These are phyloP conservation scores for Laetiporus sulphureus DNA, from an alignment of 1,284 basidiomycete species.

Conservation along the genomic window DNA sequence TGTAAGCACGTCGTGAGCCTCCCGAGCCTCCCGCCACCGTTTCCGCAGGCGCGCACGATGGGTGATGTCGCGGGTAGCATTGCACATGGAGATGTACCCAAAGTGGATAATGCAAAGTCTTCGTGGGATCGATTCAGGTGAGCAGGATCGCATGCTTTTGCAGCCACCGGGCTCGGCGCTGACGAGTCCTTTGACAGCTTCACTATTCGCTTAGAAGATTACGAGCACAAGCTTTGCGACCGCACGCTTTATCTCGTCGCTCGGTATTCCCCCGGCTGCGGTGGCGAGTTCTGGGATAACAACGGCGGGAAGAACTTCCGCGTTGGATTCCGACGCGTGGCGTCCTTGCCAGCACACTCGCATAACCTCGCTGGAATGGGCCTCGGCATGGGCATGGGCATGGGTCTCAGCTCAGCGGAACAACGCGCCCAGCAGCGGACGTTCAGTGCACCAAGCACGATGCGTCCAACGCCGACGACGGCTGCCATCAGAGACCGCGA, in stretches of 20 bases:
- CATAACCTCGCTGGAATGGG: conserved; percentile 6
- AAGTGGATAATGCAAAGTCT: conserved; percentile 17
- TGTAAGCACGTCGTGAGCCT: conserved; percentile 58
- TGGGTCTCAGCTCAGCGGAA: conserved; percentile 1
- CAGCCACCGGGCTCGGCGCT: neutral
- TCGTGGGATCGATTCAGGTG: conserved; percentile 32
- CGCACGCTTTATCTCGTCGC: conserved; percentile 63
- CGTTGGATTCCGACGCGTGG: conserved; percentile 45
- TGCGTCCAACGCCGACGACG: conserved; percentile 29
- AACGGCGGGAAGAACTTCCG: conserved; percentile 78
- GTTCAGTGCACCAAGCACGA: conserved; percentile 29
- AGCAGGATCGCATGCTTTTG: conserved; percentile 13
- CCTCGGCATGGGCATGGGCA: conserved; percentile 7
- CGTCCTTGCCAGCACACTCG: conserved; percentile 15
- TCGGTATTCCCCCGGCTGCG: conserved; percentile 47
- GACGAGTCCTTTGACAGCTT: conserved; percentile 30
- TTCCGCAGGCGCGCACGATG: conserved; percentile 25
- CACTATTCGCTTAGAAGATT: conserved; percentile 69
- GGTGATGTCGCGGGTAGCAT: conserved; percentile 28
- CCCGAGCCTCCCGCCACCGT: conserved; percentile 35
- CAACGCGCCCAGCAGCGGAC: conserved; percentile 26
- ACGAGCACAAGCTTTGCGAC: conserved; percentile 57
- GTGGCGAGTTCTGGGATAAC: conserved; percentile 84
- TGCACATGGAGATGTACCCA: conserved; percentile 16
- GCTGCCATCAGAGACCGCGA: conserved; percentile 12